Conservation (phyloP, 441 rosid genomes). For the Adansonia rubrostipa region DNA sequence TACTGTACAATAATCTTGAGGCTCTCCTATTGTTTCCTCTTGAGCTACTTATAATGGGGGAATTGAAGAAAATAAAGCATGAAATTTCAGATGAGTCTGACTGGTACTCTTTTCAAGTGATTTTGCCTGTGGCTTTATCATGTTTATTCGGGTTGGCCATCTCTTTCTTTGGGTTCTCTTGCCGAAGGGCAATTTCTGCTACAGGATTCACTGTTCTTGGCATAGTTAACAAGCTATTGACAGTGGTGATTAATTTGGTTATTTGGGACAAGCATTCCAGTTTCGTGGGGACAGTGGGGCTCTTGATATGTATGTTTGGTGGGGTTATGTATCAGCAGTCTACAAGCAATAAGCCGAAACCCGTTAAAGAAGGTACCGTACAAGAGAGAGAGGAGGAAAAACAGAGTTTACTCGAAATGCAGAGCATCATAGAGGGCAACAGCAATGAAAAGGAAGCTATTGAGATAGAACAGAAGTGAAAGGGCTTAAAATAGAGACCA, state of each 20-base stretch:
- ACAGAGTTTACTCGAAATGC: conserved; percentile 76
- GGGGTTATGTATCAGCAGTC: conserved; percentile 96
- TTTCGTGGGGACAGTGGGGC: conserved; percentile 72
- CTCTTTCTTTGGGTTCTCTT: conserved; percentile 96
- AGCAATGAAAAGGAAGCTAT: conserved; percentile 34
- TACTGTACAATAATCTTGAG: conserved; percentile 91
- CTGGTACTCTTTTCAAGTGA: conserved; percentile 69
- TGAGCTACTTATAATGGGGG: conserved; percentile 95
- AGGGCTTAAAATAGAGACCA: not conserved
- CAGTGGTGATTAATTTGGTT: conserved; percentile 82
- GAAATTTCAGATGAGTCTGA: conserved; percentile 70
- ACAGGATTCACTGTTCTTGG: conserved; percentile 98
- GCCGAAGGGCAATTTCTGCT: conserved; percentile 90
- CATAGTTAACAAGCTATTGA: conserved; percentile 86
- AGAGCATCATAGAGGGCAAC: conserved; percentile 41
- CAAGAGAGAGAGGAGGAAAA: conserved; percentile 54
- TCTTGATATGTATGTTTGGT: conserved; percentile 86
- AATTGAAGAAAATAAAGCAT: conserved; percentile 66
- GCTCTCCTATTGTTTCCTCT: conserved; percentile 86
- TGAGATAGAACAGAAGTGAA: conserved; percentile 35
- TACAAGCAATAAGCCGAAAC: conserved; percentile 66
- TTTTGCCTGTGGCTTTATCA: conserved; percentile 78
- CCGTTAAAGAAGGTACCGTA: conserved; percentile 43
- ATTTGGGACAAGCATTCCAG: conserved; percentile 97
- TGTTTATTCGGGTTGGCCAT: conserved; percentile 84